Percentiles rank a stretch among this genome's conserved stretches.
Conservation (phyloP, 1,139 yeast species). For the Taphrina pruni region DNA sequence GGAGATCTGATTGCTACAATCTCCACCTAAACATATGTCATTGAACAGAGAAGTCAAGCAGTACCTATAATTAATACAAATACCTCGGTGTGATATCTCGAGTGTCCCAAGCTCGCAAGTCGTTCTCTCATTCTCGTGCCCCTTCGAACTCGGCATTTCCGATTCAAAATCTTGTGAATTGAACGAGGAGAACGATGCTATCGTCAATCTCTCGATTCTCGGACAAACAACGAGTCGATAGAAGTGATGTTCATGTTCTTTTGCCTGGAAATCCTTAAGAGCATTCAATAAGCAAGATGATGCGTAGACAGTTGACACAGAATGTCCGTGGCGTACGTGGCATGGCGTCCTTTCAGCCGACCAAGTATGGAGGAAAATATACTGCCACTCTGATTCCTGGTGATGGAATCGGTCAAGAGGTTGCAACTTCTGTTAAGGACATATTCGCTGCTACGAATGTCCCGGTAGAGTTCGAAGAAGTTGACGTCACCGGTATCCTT, state of each 20-base stretch:
- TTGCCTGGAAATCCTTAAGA: neutral
- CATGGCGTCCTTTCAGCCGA: slow-evolving; percentile 67
- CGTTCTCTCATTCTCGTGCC: too few species aligned
- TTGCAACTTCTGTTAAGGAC: slow-evolving; percentile 89
- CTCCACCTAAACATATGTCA: slow-evolving; percentile 37
- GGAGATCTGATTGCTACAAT: slow-evolving; percentile 69
- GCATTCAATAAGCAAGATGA: slow-evolving; percentile 6
- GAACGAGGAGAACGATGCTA: neutral
- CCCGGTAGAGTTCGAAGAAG: slow-evolving; percentile 93
- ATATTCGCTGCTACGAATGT: slow-evolving; percentile 84
- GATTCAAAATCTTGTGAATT: neutral
- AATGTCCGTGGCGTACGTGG: slow-evolving; percentile 54
- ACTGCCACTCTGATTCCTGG: slow-evolving; percentile 71
- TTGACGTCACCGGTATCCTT: slow-evolving; percentile 80
- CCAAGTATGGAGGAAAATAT: slow-evolving; percentile 93
- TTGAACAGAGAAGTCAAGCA: too few species aligned
- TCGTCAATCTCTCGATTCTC: slow-evolving; percentile 10
- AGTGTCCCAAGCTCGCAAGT: too few species aligned
- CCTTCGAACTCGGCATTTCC: neutral
- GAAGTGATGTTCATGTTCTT: neutral
- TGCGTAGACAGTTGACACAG: slow-evolving; percentile 38
- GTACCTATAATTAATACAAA: too few species aligned
- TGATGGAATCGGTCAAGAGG: slow-evolving; percentile 97
- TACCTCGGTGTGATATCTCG: too few species aligned
- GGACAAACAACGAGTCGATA: slow-evolving; percentile 10